Evolutionary conservation across 148 eudicot species (phyloP), one percentile per base, ranked within the genome.

Genomic region (Diospyros lotus): DNA sequence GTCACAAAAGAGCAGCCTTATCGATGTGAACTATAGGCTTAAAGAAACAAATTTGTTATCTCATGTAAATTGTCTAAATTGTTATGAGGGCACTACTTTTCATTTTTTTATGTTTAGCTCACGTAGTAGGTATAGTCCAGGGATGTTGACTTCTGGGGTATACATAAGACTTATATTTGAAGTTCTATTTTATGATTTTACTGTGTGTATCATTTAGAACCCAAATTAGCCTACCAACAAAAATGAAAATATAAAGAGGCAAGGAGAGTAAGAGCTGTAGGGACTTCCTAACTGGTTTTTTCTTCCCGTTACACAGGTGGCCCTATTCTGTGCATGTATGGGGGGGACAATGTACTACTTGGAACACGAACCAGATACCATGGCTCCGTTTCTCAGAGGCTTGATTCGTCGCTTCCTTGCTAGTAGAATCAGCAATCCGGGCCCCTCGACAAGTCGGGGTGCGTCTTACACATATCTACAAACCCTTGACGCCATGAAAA

Each of bases 261-360:
- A 15, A 15, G n/a, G 41, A 2, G 64, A 6, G 7, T 28, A 18
- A 38, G 40, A 60, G 28, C 64, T 60, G 54, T 42, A 8, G 61
- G 54, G 8, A 40, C 39, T 58, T 64, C 10, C 51, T 58, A 51
- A 53, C 41, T 64, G 38, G 63, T 17, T 74, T 46, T 74, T 74
- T 44, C 63, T 3, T 4, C 3, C 43, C 64, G 51, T 44, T 28
- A 28, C 76, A 28, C 82, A 95, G 98, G 98, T 92, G 81, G 92
- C 93, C 70, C 79, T 95, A 72, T 95, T 95, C 80, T 89, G 98
- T 73, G 94, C 90, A 5, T 90, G 96, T 79, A 95, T 95, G 96
- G 97, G 98, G 4, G 98, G 90, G 69, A 87, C 92, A 28, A 95
- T 95, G 98, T 92, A 90, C 72, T 95, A 92, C 82, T 80, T 94